Percentiles rank a stretch among this genome's conserved stretches.
Evolutionary conservation across 352 stramenopile genomes (phyloP).

Genomic region (Globisporangium cylindrosporum): DNA sequence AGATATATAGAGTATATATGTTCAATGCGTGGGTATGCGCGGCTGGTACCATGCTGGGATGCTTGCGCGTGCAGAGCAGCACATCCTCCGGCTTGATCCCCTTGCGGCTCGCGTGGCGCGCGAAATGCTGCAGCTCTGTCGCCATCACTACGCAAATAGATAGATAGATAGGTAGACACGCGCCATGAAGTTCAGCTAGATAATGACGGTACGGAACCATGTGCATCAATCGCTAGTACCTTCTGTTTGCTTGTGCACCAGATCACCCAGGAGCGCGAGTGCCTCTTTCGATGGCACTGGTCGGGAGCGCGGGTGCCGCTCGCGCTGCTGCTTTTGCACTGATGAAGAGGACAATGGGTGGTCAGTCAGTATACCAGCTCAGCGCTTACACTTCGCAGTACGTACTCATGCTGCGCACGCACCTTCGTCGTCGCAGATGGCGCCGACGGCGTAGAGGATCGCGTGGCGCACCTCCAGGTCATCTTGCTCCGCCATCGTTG

Average conservation of each 20-base stretch:
- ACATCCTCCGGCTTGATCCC: constrained; percentile 77
- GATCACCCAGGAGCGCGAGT: constrained; percentile 58
- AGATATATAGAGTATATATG: not conserved
- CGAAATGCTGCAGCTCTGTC: constrained; percentile 75
- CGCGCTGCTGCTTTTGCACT: constrained; percentile 54
- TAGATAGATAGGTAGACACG: too few species aligned
- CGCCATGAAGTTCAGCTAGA: too few species aligned
- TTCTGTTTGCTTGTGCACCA: constrained; percentile 65
- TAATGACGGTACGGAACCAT: too few species aligned
- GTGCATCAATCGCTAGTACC: constrained; percentile 19
- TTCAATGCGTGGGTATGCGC: not conserved
- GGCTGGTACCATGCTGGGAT: constrained; percentile 40
- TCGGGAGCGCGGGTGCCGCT: constrained; percentile 33
- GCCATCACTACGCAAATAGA: constrained; percentile 45
- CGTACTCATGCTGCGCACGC: not conserved
- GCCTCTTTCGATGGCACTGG: constrained; percentile 62
- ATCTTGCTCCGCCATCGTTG: constrained; percentile 5
- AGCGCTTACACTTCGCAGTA: not conserved
- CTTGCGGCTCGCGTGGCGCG: constrained; percentile 64
- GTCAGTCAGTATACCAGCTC: not conserved
- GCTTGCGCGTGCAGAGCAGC: constrained; percentile 58
- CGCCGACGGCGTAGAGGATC: constrained; percentile 64
- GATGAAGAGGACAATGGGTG: not conserved
- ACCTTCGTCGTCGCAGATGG: constrained; percentile 69
- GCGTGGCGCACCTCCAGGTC: constrained; percentile 77